A percentile compares a stretch with the other conserved stretches of the same genome.
These are phyloP conservation scores for Aegilops tauschii DNA, from an alignment of 176 grass and related monocot genomes.

Conservation along the genomic window DNA sequence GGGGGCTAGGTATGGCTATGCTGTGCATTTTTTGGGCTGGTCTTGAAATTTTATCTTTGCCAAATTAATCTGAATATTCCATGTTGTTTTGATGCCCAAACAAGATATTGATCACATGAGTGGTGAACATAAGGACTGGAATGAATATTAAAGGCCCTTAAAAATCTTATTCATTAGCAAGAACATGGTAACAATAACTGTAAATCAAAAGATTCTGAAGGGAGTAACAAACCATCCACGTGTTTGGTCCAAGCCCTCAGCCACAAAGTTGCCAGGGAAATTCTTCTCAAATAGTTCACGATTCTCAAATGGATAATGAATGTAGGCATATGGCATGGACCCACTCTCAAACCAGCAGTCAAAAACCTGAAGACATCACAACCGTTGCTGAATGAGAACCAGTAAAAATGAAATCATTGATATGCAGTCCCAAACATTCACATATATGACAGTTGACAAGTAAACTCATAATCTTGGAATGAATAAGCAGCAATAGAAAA, in stretches of 20 bases:
- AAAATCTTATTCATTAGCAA: background rate
- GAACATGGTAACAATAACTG: background rate
- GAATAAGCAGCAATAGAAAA: background rate
- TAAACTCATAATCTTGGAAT: background rate
- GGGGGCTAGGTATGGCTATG: background rate
- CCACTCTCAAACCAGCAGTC: constrained; percentile 99
- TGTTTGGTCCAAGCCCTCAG: constrained; percentile 97
- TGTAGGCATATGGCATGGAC: constrained; percentile 98
- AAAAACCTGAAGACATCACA: constrained; percentile 69
- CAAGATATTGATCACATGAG: background rate
- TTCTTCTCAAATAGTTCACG: constrained; percentile 92
- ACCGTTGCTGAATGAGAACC: constrained; percentile 20
- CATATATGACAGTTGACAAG: background rate
- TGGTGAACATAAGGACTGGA: background rate
- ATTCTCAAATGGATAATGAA: constrained; percentile 99
- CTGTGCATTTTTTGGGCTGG: background rate
- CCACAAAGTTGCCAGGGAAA: constrained; percentile 97
- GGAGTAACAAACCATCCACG: constrained; percentile 81
- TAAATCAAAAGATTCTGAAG: constrained; percentile 17
- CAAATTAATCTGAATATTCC: background rate
- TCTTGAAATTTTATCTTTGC: background rate
- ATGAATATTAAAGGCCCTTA: background rate
- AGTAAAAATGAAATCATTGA: constrained; percentile 10
- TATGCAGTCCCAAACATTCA: background rate
- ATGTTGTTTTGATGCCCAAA: background rate